Base-by-base conservation (phyloP, 805 yeast species). In the Henningerozyma blattae region DNA sequence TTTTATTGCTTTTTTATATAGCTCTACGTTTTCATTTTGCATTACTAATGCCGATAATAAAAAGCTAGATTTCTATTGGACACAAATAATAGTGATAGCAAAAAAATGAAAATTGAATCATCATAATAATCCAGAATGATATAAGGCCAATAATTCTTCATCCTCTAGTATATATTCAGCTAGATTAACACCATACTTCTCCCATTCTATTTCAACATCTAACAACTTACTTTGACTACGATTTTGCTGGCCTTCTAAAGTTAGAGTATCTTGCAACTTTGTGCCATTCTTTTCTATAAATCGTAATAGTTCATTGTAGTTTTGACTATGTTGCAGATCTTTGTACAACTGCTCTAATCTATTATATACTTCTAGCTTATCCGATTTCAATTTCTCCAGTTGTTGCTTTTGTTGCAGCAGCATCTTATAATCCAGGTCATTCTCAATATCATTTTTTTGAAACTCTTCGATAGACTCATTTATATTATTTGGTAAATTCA, bases 281-380 rank as follows among this genome's bases (percentile, higher is more conserved):
- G 38, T 28, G 22, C 42, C 43, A 35, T 45, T 45, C 25, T 47
- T 45, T 41, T 43, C 39, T 33, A 54, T 36, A 18, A 47, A 42
- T 36, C 51, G 53, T 8, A 45, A 43, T 24, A 54, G 44, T 40
- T 53, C 59, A 35, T 53, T 54, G 34, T 50, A 47, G 36, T 52
- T 52, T 24, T 46, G 42, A 7, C 54, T 48, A 34, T 46, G 45
- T 32, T 47, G 51, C n/a, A 54, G 32, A 28, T 50, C 47, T 25
- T 40, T 33, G 33, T 51, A 52, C 20, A 54, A 42, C 34, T 41
- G 35, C 31, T 41, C 45, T 32, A 53, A 34, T 36, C 49, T 44
- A 34, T 45, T 47, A 8, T 36, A 27, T 19, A 52, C 38, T 31
- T 45, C 40, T 31, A 43, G 39, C 22, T 44, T 45, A 30, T 44